phyloP scores from a whole-genome alignment of 2,329 filamentous ascomycete genomes.

The Pseudonectria buxi region DNA sequence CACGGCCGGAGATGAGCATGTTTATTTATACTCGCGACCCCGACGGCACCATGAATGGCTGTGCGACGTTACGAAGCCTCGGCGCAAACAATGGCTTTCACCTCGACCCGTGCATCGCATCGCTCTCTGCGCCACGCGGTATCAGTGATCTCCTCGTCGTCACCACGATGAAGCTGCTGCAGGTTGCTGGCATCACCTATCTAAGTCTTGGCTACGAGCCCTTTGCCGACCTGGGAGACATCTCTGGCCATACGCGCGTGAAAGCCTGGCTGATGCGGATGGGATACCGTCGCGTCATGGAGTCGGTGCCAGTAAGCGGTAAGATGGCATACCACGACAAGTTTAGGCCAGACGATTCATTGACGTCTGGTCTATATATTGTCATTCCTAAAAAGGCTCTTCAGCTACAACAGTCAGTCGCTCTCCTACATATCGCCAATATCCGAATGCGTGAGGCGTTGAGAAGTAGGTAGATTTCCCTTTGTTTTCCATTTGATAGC shows the following conservation, averaged over 20 bases:
- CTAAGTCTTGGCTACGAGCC: conserved; percentile 16
- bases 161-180: conserved; percentile 12
- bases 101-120: conserved; percentile 15
- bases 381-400: conserved; percentile 9
- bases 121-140: conserved; percentile 5
- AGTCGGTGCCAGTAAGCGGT: conserved; percentile 10
- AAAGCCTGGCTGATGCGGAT: conserved; percentile 5
- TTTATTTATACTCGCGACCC: conserved; percentile 10
- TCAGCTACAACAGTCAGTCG: conserved; percentile 9
- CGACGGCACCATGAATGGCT: conserved; percentile 9
- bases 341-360: conserved; percentile 12
- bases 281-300: conserved; percentile 10
- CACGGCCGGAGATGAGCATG: conserved; percentile 9
- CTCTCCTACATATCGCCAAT: conserved; percentile 13
- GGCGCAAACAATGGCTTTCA: conserved; percentile 15
- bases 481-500: too few relatives aligned
- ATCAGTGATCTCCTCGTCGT: conserved; percentile 14
- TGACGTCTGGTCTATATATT: conserved; percentile 11
- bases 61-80: conserved; percentile 12
- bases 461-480: too few relatives aligned
- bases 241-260: conserved; percentile 1
- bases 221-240: conserved; percentile 4
- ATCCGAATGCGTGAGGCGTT: conserved; percentile 1
- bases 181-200: conserved; percentile 10
- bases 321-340: conserved; percentile 16